Percentiles rank a stretch among this genome's conserved stretches.
Conservation (phyloP, 352 stramenopile genomes). For the Globisporangium paroecandrum region DNA sequence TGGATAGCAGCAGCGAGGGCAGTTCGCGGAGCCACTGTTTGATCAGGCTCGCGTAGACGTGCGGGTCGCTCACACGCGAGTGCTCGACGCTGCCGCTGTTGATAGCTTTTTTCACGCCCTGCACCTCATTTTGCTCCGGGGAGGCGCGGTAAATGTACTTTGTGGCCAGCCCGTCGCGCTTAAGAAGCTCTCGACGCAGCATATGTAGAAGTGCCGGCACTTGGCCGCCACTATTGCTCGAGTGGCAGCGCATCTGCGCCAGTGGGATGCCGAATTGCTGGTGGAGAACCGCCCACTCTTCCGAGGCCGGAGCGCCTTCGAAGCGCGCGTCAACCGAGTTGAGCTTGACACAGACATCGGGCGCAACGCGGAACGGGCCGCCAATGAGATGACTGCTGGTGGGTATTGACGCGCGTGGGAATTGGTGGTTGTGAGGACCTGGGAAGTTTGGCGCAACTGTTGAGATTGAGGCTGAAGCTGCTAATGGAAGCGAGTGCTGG, state of each 20-base stretch:
- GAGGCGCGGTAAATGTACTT: conserved; percentile 65
- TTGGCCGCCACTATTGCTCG: conserved; percentile 20
- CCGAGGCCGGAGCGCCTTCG: conserved; percentile 32
- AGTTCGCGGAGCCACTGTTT: conserved; percentile 68
- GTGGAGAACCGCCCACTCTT: conserved; percentile 35
- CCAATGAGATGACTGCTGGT: conserved; percentile 40
- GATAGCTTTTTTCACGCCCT: conserved; percentile 40
- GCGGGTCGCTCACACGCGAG: conserved; percentile 30
- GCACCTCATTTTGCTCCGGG: conserved; percentile 39
- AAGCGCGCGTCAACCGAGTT: conserved; percentile 56
- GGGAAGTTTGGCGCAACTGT: not conserved
- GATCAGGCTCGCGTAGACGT: conserved; percentile 56
- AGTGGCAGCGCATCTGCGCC: conserved; percentile 36
- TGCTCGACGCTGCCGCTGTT: conserved; percentile 44
- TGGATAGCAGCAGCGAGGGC: conserved; percentile 33
- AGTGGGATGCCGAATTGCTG: conserved; percentile 53
- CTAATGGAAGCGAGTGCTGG: not conserved
- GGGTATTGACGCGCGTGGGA: not conserved
- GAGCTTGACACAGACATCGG: conserved; percentile 50
- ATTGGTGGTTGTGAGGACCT: not conserved
- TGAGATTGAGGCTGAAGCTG: not conserved
- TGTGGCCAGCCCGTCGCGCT: conserved; percentile 33
- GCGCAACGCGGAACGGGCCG: conserved; percentile 43
- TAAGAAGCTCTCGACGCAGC: conserved; percentile 48
- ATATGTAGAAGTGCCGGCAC: conserved; percentile 52